These are phyloP conservation scores for Ambrosiella cleistominuta DNA, from an alignment of 2,329 filamentous ascomycete species.

Conservation along the genomic window DNA sequence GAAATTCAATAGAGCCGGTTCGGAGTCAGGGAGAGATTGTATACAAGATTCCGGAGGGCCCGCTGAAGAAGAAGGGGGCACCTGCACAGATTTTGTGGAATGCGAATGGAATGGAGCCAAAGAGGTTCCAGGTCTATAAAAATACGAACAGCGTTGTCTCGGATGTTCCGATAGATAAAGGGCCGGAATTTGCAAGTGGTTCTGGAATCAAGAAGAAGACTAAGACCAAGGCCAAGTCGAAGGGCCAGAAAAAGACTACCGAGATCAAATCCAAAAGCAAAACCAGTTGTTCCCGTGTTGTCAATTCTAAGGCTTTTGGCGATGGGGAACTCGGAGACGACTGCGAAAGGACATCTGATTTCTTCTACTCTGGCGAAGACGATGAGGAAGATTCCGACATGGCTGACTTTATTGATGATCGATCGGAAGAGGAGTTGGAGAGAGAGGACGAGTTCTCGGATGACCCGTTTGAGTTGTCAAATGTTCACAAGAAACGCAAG, in stretches of 20 bases:
- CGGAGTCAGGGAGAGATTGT: neutral
- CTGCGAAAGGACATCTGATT: slow-evolving; percentile 11
- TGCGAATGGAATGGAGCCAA: no score
- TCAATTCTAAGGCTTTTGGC: slow-evolving; percentile 2
- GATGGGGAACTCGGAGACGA: slow-evolving; percentile 11
- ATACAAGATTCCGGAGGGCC: neutral
- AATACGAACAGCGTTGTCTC: no score
- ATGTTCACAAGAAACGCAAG: neutral
- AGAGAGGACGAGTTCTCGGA: slow-evolving; percentile 1
- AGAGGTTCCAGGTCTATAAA: no score
- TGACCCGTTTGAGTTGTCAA: neutral
- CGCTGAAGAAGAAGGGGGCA: no score
- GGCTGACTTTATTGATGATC: slow-evolving; percentile 10
- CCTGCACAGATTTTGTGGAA: no score
- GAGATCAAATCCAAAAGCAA: neutral
- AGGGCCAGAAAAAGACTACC: neutral
- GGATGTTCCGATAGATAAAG: no score
- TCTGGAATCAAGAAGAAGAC: no score
- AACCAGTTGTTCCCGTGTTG: neutral
- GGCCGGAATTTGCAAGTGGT: no score
- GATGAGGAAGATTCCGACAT: slow-evolving; percentile 13
- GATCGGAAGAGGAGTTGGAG: slow-evolving; percentile 5
- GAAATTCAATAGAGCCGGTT: neutral
- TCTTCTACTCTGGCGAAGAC: slow-evolving; percentile 10
- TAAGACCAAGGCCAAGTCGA: neutral